phyloP scores from a whole-genome alignment of 495 filamentous ascomycete species.

The Aspergillus ellipticus region DNA sequence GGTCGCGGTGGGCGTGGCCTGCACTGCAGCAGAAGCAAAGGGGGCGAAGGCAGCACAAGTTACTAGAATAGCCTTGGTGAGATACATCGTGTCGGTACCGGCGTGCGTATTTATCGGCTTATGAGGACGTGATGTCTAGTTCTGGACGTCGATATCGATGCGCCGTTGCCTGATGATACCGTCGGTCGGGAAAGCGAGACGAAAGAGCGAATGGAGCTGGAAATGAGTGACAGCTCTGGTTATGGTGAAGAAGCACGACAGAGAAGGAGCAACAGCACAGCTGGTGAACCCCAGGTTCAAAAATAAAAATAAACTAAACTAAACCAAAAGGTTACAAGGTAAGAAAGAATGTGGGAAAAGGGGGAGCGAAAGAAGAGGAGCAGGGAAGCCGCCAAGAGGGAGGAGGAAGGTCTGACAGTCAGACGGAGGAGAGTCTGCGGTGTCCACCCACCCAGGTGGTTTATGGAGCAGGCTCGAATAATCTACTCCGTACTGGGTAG shows the following conservation, averaged over 20 bases:
- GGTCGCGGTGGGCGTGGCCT: conserved; percentile 24
- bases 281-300: not conserved
- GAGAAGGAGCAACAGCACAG: conserved; percentile 8
- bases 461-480: too few relatives aligned
- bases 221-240: conserved; percentile 42
- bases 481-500: too few relatives aligned
- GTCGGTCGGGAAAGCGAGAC: not conserved
- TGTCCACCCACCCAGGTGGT: too few relatives aligned
- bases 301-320: conserved; percentile 19
- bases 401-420: too few relatives aligned
- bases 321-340: conserved; percentile 2
- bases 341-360: not conserved
- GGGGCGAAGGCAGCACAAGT: conserved; percentile 31
- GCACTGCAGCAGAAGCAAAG: conserved; percentile 29
- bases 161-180: not conserved
- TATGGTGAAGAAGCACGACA: conserved; percentile 25
- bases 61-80: conserved; percentile 34
- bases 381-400: too few relatives aligned
- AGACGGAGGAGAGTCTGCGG: too few relatives aligned
- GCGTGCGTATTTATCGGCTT: conserved; percentile 1
- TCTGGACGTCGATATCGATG: not conserved
- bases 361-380: too few relatives aligned
- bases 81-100: conserved; percentile 27
- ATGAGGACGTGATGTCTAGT: not conserved
- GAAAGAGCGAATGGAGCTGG: conserved; percentile 39